Base-by-base conservation (phyloP, 495 filamentous ascomycete genomes). In the Glarea lozoyensis region DNA sequence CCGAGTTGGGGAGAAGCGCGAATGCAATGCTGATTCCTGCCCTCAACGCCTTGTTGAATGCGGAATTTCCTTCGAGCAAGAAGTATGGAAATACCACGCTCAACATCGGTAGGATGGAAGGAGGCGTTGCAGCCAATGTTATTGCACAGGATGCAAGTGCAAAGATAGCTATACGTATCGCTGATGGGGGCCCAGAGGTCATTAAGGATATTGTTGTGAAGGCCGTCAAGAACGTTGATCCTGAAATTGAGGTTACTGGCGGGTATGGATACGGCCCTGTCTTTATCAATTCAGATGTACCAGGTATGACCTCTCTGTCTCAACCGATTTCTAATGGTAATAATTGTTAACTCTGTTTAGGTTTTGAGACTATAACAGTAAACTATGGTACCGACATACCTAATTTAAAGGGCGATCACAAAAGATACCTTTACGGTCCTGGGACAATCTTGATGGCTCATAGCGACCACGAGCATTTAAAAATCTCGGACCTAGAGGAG, bases 361-460 rank as follows among this genome's bases (percentile, higher is more conserved):
- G 86, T 0, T 95, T 95, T 45, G 75, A 88, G 22, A 78, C 76
- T 0, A 78, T 78, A 10, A 77, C 83, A 1, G 86, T 86, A 2
- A 94, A 93, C 47, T 97, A 96, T 56, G 90, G 90, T 3, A 97
- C 90, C 9, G 90, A 97, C 61, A 79, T 95, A 23, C 84, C 86
- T 1, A 79, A 86, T 45, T 56, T 97, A 32, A 49, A 76, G 15
- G 76, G 79, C 5, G 69, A 78, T 21, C 83, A 90, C 37, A 84
- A 82, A 61, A 73, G 79, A 40, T 97, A 94, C 22, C 18, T 45
- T 17, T 45, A 45, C 16, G 42, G 42, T 10, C 31, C 42, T 10
- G 42, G 40, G 11, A 23, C 68, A 43, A 96, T 97, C 40, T 68
- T 89, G 41, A 86, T 94, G 33, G 90, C 92, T 3, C 90, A 97